These are phyloP conservation scores for Mrakia frigida DNA, from an alignment of 768 basidiomycete species.

Conservation along the genomic window DNA sequence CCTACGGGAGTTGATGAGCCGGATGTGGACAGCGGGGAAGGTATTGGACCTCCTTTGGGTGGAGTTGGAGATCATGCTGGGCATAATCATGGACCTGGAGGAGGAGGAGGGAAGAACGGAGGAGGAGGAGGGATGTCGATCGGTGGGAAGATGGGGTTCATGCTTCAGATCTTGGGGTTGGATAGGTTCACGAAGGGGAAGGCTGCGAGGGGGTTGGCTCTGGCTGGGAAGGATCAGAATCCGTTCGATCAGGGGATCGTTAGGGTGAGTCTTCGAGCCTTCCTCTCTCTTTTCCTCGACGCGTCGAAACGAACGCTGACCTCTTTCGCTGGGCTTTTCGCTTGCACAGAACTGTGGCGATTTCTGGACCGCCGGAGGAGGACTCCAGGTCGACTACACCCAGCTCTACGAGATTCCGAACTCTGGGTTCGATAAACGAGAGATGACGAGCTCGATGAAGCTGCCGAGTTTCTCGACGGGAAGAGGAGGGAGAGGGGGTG, in stretches of 20 bases:
- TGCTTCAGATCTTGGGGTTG: slow-evolving; percentile 85
- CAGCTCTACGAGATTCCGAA: slow-evolving; percentile 79
- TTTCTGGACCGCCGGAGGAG: slow-evolving; percentile 84
- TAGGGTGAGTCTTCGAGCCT: slow-evolving; percentile 36
- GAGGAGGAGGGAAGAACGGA: slow-evolving; percentile 18
- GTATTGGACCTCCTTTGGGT: slow-evolving; percentile 19
- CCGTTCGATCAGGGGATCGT: slow-evolving; percentile 80
- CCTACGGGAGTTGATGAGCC: slow-evolving; percentile 25
- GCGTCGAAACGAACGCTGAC: background rate
- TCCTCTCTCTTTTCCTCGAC: background rate
- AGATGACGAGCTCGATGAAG: background rate
- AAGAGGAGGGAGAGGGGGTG: slow-evolving; percentile 4
- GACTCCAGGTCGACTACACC: slow-evolving; percentile 86
- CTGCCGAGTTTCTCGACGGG: background rate
- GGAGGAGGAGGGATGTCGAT: slow-evolving; percentile 22
- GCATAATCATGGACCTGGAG: slow-evolving; percentile 37
- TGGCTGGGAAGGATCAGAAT: slow-evolving; percentile 70
- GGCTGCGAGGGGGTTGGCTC: slow-evolving; percentile 77
- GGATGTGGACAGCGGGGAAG: slow-evolving; percentile 39
- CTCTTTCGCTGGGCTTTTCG: background rate
- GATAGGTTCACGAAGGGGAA: slow-evolving; percentile 90
- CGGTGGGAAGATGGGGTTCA: slow-evolving; percentile 43
- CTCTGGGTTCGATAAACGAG: background rate
- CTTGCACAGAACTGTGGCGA: slow-evolving; percentile 54
- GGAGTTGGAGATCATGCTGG: slow-evolving; percentile 21